Evolutionary conservation across 1,284 basidiomycete genomes (phyloP), one percentile per base, ranked within the genome.

Genomic region (Mycosarcoma mackinlayi): DNA sequence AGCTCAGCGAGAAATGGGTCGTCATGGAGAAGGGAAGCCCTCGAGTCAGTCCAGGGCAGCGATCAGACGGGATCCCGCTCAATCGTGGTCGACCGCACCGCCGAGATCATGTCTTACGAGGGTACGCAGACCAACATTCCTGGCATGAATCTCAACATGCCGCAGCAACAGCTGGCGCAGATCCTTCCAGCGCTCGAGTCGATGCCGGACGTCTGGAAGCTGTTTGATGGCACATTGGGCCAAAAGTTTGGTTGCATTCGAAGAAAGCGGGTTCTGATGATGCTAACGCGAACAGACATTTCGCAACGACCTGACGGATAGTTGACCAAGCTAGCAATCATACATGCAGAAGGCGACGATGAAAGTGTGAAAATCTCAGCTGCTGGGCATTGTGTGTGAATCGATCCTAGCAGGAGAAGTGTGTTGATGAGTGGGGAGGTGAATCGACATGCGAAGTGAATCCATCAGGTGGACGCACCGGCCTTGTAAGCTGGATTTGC

Each of bases 171-270:
- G 40, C 55, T 69, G 10, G 57, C 64, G 1, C 65, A 68, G 8
- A 70, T 74, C 24, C 51, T 71, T 1, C 61, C 67, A 3, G 62
- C 68, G 24, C 55, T 74, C 8, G 67, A 74, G 30, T 70, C 61
- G 6, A 70, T 74, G 66, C 72, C 72, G 13, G 72, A 74, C 37
- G 66, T 74, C n/a, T 70, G 67, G 53, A 74, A 67, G 45, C 63
- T 74, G 9, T 74, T 74, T 21, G 72, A 74, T 23, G 72, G 72
- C 27, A 74, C 62, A 24, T 50, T 74, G 18, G 72, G 72, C 3
- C 62, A 71, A 25, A n/a, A 70, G 55, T 46, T 27, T 70, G n/a
- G 61, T 70, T 4, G 67, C 62, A 1, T 70, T 70, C 18, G 57
- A 70, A 31, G 67, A 70, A 33, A 70, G 56, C 21, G 67, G 67